Base-by-base conservation (phyloP, 2,329 filamentous ascomycete genomes). In the Aspergillus pseudoglaucus region DNA sequence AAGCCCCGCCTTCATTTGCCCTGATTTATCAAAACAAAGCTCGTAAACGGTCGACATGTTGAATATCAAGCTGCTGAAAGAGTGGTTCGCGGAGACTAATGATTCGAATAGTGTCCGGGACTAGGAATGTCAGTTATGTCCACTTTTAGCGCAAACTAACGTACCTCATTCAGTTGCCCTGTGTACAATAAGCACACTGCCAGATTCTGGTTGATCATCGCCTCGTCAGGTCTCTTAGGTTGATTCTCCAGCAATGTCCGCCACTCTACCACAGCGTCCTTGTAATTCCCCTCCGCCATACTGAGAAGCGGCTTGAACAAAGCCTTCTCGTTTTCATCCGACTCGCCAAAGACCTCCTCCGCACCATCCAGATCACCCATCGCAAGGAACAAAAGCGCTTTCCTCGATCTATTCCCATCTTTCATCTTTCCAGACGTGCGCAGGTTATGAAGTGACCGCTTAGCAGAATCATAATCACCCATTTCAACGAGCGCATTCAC, bases 31-130 rank as follows among this genome's bases (percentile, higher is more conserved):
- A 0, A 87, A 90, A 63, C 87, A 93, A 6, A 97, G 77, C 68
- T 97, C 93, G 64, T 95, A 97, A 59, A 95, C 81, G 0, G 91
- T 97, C 9, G 84, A 83, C 10, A 98, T 69, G 64, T 97, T 97
- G 70, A 96, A 95, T 0, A 94, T 80, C 2, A 95, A 71, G 0
- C 87, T 87, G 53, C 87, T 84, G 49, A 91, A 96, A 0, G 82
- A 80, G 37, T 81, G 74, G 1, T 83, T 80, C 0, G 73, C 65
- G 3, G 81, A 75, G 0, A 90, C 74, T 9, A 94, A 70, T 0
- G 71, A 68, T 59, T 91, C 85, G 3, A 96, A 72, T 1, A 87
- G 68, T 10, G 74, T 67, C 12, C 81, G 81, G 1, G 88, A 86
- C 77, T 88, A 50, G 2, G 35, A 42, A 14, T 22, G 38, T 55